Percentiles rank a stretch among this genome's conserved stretches.
phyloP scores from a whole-genome alignment of 176 grass and related monocot genomes.

The Carex scoparia region DNA sequence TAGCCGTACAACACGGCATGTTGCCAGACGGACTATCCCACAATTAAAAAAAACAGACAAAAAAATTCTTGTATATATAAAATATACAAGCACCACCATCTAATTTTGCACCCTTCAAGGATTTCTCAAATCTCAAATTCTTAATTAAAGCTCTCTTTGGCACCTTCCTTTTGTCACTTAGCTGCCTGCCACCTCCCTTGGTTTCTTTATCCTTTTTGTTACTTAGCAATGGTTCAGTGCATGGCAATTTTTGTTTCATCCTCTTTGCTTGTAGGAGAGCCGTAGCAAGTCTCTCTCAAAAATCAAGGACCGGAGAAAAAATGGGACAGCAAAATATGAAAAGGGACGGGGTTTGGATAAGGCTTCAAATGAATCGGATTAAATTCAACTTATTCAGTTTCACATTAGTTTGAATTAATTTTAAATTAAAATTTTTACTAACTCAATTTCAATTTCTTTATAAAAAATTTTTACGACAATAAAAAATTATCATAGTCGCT shows the following conservation, averaged over 20 bases:
- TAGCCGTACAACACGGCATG: not conserved
- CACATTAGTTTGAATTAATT: too few relatives aligned
- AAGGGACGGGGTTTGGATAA: not conserved
- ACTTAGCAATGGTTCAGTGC: not conserved
- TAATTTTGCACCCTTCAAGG: not conserved
- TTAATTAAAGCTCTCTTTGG: not conserved
- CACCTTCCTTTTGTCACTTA: conserved; percentile 7
- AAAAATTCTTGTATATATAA: not conserved
- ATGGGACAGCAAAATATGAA: not conserved
- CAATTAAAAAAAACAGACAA: not conserved
- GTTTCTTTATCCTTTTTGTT: not conserved
- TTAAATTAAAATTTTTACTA: too few relatives aligned
- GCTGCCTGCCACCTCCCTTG: not conserved
- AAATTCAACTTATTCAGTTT: too few relatives aligned
- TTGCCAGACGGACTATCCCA: not conserved
- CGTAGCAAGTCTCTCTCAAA: not conserved
- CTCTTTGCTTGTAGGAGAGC: not conserved
- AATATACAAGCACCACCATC: not conserved
- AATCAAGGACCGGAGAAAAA: not conserved
- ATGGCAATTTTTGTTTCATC: not conserved
- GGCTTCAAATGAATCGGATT: too few relatives aligned
- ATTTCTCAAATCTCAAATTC: not conserved
- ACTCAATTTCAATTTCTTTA: too few relatives aligned
- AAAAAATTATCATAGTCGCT: too few relatives aligned
- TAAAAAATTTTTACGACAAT: too few relatives aligned